Evolutionary conservation across 345 rosid species (phyloP).

Genomic region (Syzygium oleosum): DNA sequence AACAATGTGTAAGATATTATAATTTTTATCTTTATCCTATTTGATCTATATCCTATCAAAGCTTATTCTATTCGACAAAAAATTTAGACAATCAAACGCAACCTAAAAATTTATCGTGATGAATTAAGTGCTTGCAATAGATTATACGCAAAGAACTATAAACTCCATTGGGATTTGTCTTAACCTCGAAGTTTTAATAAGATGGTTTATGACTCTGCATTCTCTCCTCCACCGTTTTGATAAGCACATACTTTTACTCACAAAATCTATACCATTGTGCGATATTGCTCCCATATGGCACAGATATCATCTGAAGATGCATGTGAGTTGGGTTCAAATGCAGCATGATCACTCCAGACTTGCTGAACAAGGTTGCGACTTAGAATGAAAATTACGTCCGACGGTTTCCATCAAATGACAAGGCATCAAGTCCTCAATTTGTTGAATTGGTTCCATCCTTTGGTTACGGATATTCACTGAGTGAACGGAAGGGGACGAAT

Average conservation of each 20-base stretch:
- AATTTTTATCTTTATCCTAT: no score
- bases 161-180: not conserved
- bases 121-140: not conserved
- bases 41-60: no score
- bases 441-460: not conserved
- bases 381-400: not conserved
- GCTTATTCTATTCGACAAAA: no score
- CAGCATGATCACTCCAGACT: not conserved
- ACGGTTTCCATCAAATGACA: not conserved
- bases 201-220: not conserved
- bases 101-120: not conserved
- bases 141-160: not conserved
- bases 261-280: accelerated
- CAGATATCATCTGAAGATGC: not conserved
- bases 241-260: not conserved
- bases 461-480: not conserved
- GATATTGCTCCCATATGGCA: not conserved
- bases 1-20: no score
- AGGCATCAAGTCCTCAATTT: not conserved
- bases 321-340: not conserved
- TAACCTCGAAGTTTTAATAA: not conserved
- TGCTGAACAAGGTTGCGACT: not conserved
- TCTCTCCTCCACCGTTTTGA: not conserved
- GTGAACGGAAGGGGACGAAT: not conserved
- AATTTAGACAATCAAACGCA: no score